A percentile compares a stretch with the other conserved stretches of the same genome.
Evolutionary conservation across 495 filamentous ascomycete species (phyloP).

Genomic region (Xylaria venustula): DNA sequence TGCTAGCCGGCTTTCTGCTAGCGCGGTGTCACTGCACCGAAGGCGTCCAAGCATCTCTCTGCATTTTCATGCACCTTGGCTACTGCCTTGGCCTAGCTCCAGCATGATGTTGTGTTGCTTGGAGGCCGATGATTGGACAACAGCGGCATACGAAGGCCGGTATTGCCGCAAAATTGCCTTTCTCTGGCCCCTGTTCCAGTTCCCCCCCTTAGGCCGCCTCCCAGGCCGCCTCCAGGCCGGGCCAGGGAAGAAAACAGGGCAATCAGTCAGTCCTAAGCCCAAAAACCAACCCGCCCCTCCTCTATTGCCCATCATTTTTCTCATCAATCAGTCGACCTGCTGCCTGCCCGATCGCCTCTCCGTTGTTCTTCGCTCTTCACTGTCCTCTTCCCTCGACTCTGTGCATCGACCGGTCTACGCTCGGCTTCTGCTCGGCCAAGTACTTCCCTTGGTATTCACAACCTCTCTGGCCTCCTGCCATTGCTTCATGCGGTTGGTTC

Average conservation of each 20-base stretch:
- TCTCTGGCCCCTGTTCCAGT: constrained; percentile 21
- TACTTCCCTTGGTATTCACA: too few species aligned
- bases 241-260: not conserved
- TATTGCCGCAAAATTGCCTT: constrained; percentile 36
- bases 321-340: not conserved
- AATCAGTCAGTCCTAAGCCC: not conserved
- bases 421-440: too few species aligned
- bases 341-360: too few species aligned
- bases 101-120: not conserved
- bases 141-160: constrained; percentile 22
- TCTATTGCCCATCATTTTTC: not conserved
- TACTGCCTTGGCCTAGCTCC: not conserved
- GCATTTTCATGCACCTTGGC: constrained; percentile 3
- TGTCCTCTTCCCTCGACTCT: too few species aligned
- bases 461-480: too few species aligned
- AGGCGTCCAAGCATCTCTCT: constrained; percentile 6
- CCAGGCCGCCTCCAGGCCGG: not conserved
- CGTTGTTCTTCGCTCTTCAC: too few species aligned
- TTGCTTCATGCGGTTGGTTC: too few species aligned
- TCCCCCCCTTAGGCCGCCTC: not conserved
- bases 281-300: not conserved
- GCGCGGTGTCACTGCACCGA: too few species aligned
- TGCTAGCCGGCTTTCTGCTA: too few species aligned
- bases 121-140: not conserved
- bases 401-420: too few species aligned